Evolutionary conservation across 768 basidiomycete species (phyloP).

Genomic region (Mycena leptocephala): DNA sequence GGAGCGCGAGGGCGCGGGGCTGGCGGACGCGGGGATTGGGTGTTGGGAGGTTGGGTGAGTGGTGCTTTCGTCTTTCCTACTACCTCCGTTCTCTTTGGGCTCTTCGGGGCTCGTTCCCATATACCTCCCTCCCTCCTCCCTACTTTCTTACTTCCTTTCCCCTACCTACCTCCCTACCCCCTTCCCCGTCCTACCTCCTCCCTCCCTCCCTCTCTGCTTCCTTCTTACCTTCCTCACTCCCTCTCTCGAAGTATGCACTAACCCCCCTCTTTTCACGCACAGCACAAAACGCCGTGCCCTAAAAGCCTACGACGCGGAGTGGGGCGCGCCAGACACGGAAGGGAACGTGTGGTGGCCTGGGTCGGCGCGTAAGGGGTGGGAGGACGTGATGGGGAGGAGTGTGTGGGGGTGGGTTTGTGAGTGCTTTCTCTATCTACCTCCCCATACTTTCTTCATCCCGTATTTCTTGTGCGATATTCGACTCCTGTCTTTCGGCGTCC

Average conservation of each 20-base stretch:
- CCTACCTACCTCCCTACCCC: no score
- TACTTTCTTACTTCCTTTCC: background rate
- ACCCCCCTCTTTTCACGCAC: no score
- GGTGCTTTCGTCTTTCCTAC: no score
- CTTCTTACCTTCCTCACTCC: background rate
- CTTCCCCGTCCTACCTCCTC: no score
- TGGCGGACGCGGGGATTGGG: constrained; percentile 64
- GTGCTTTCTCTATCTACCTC: constrained; percentile 48
- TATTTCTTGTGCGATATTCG: constrained; percentile 1
- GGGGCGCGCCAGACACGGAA: constrained; percentile 83
- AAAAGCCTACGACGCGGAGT: constrained; percentile 82
- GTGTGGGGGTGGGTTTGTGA: constrained; percentile 86
- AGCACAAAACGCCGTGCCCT: constrained; percentile 67
- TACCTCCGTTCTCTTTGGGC: no score
- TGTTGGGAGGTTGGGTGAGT: constrained; percentile 73
- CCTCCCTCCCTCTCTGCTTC: background rate
- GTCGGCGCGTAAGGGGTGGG: constrained; percentile 75
- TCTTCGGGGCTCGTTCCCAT: no score
- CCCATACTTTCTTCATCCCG: background rate
- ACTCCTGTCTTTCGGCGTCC: constrained; percentile 8
- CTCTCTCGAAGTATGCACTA: no score
- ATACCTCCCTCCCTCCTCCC: no score
- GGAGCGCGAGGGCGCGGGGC: constrained; percentile 71
- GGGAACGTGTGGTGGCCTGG: constrained; percentile 94
- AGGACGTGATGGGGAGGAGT: constrained; percentile 84